These are phyloP conservation scores for Cystofilobasidium ferigula DNA, from an alignment of 768 basidiomycete genomes.

Conservation along the genomic window DNA sequence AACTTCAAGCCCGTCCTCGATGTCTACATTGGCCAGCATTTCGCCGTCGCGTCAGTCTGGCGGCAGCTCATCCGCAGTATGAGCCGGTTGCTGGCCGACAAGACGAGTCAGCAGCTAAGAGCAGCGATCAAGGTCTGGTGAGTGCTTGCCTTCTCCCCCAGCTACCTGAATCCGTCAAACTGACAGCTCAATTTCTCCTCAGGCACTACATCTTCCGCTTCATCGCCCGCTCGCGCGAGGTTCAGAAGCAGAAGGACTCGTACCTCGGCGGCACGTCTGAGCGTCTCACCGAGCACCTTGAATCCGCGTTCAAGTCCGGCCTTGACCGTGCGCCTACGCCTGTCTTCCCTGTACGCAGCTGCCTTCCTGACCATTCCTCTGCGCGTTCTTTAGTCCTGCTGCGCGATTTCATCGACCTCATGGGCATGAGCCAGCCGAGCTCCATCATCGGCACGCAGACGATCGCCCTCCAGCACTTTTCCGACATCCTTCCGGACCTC, in stretches of 20 bases:
- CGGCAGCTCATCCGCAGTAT: conserved; percentile 78
- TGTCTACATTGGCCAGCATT: conserved; percentile 83
- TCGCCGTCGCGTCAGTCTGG: conserved; percentile 65
- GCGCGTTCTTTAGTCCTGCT: conserved; percentile 49
- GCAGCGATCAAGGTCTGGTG: conserved; percentile 80
- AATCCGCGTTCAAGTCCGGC: conserved; percentile 72
- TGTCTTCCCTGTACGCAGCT: not conserved
- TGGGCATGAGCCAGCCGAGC: conserved; percentile 63
- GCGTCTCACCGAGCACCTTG: conserved; percentile 56
- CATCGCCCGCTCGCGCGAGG: conserved; percentile 73
- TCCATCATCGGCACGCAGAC: conserved; percentile 95
- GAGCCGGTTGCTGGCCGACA: conserved; percentile 65
- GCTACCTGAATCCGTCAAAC: not conserved
- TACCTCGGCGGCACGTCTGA: conserved; percentile 61
- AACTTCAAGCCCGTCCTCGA: conserved; percentile 90
- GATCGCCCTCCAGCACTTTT: conserved; percentile 63
- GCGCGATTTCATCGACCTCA: conserved; percentile 71
- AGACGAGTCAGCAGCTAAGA: conserved; percentile 63
- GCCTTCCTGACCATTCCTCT: not conserved
- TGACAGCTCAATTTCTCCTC: not conserved
- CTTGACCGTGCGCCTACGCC: conserved; percentile 35
- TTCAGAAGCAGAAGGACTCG: conserved; percentile 70
- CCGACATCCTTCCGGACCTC: conserved; percentile 78
- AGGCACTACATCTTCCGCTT: conserved; percentile 89
- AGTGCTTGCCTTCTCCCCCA: not conserved